Evolutionary conservation across 1,284 basidiomycete species (phyloP).

Genomic region (Agaricales sp.): DNA sequence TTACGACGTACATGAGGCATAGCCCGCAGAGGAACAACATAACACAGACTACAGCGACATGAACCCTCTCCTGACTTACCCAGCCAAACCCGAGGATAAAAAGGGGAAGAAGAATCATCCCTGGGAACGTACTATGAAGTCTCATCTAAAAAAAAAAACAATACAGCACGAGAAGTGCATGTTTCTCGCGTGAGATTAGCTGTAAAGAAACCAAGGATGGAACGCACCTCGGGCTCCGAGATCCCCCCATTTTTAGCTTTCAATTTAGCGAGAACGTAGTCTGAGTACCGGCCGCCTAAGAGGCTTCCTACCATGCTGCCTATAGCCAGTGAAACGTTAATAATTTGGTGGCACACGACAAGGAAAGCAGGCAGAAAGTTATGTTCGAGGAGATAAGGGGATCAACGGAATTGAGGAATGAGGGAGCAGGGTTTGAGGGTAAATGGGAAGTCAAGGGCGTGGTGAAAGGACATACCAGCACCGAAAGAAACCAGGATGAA

Average conservation of each 20-base stretch:
- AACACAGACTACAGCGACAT: slow-evolving; percentile 53
- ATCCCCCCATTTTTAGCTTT: slow-evolving; percentile 52
- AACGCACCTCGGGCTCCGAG: slow-evolving; percentile 53
- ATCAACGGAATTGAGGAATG: slow-evolving; percentile 4
- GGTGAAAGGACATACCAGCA: slow-evolving; percentile 33
- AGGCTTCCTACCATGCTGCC: slow-evolving; percentile 65
- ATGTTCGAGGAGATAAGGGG: background rate
- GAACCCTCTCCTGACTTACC: slow-evolving; percentile 54
- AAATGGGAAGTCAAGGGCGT: background rate
- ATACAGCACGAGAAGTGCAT: background rate
- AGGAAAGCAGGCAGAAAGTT: background rate
- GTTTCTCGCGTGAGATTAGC: background rate
- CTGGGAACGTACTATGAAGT: slow-evolving; percentile 48
- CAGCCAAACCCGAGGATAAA: slow-evolving; percentile 68
- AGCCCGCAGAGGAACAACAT: slow-evolving; percentile 61
- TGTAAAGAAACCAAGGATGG: slow-evolving; percentile 2
- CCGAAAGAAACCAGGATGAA: slow-evolving; percentile 71
- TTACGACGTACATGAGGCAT: slow-evolving; percentile 47
- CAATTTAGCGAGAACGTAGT: slow-evolving; percentile 46
- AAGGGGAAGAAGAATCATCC: slow-evolving; percentile 45
- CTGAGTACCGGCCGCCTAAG: slow-evolving; percentile 71
- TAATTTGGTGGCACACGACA: background rate
- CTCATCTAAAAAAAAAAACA: slow-evolving; percentile 46
- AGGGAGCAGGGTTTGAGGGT: background rate
- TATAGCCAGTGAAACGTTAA: slow-evolving; percentile 13